A percentile compares a stretch with the other conserved stretches of the same genome.
Conservation (phyloP, 768 basidiomycete species). For the Inosperma sp. region DNA sequence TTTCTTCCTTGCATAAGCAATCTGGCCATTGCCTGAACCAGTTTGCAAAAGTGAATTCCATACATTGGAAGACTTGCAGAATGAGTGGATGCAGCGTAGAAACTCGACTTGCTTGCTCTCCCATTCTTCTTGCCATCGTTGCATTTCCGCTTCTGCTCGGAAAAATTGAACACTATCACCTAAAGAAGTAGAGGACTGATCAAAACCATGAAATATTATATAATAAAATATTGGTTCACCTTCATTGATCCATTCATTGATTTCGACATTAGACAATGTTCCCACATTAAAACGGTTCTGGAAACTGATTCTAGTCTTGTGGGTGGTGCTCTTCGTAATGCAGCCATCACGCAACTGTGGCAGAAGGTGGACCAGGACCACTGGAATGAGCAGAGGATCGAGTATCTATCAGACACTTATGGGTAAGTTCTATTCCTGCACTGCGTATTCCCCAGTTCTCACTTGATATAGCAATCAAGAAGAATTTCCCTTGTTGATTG, state of each 20-base stretch:
- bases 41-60: conserved; percentile 9
- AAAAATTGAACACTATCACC: conserved; percentile 28
- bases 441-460: not conserved
- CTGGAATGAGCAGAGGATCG: conserved; percentile 2
- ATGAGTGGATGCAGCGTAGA: conserved; percentile 17
- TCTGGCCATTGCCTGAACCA: not conserved
- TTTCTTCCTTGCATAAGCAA: conserved; percentile 8
- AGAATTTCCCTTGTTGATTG: conserved; percentile 7
- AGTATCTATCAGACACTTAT: not conserved
- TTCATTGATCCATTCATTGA: conserved; percentile 2
- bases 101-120: conserved; percentile 22
- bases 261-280: not conserved
- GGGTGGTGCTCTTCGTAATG: conserved; percentile 7
- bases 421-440: not conserved
- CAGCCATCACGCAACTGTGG: conserved; percentile 5
- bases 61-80: conserved; percentile 8
- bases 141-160: conserved; percentile 26
- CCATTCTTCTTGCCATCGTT: conserved; percentile 25
- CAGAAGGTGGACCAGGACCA: not conserved
- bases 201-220: not conserved
- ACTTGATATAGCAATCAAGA: conserved; percentile 5
- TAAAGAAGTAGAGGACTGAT: not conserved
- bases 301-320: not conserved
- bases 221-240: not conserved
- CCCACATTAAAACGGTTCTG: not conserved